A percentile compares a stretch with the other conserved stretches of the same genome.
phyloP scores from a whole-genome alignment of 352 stramenopile genomes.

The Globisporangium nunn region DNA sequence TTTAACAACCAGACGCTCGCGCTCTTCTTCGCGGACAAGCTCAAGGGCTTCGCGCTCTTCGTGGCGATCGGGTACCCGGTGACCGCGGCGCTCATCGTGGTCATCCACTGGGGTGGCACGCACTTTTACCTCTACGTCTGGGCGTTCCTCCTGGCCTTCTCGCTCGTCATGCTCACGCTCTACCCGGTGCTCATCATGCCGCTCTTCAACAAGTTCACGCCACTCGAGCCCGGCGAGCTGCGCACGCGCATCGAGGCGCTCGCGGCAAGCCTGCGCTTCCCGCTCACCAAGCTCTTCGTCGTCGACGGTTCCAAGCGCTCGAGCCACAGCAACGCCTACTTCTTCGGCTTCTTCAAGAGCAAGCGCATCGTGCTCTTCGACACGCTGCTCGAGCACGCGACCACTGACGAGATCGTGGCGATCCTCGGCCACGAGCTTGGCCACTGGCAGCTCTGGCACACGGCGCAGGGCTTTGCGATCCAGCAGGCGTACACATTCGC shows the following conservation, averaged over 20 bases:
- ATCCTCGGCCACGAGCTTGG: constrained; percentile 96
- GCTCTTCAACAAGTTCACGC: constrained; percentile 96
- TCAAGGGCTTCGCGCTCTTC: constrained; percentile 90
- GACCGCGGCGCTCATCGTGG: constrained; percentile 49
- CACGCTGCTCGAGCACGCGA: constrained; percentile 92
- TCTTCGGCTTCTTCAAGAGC: constrained; percentile 94
- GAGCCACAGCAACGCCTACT: constrained; percentile 88
- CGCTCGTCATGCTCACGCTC: constrained; percentile 94
- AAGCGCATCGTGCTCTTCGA: constrained; percentile 97
- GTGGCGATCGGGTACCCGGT: constrained; percentile 71
- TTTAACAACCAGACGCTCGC: constrained; percentile 97
- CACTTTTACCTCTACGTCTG: constrained; percentile 92
- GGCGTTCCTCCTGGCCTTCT: constrained; percentile 92
- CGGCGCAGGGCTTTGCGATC: constrained; percentile 90
- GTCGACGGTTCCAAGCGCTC: constrained; percentile 96
- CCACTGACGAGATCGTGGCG: constrained; percentile 92
- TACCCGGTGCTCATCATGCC: constrained; percentile 96
- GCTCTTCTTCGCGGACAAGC: constrained; percentile 94
- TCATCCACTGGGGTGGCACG: constrained; percentile 68
- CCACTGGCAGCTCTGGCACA: constrained; percentile 96
- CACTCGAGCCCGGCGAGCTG: constrained; percentile 82
- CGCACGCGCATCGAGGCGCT: constrained; percentile 91
- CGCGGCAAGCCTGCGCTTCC: constrained; percentile 88
- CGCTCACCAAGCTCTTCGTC: constrained; percentile 96
- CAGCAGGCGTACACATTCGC: constrained; percentile 85